Conservation (phyloP, 129 eudicot genomes). For the Flaveria linearis region DNA sequence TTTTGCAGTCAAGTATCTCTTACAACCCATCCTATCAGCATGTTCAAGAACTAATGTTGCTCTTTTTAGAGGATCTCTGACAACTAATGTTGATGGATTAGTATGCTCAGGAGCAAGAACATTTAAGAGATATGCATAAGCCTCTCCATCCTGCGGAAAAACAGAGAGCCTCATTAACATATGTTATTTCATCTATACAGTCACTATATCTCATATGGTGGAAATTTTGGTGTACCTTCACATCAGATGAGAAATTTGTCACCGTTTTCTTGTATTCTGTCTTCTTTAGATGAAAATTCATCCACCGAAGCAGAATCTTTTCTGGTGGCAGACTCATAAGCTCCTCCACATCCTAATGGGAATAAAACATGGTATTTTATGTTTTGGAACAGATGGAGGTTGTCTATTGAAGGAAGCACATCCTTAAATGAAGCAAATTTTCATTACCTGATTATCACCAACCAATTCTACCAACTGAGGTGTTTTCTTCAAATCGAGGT, state of each 20-base stretch:
- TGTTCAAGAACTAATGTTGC: slow-evolving; percentile 93
- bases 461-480: slow-evolving; percentile 92
- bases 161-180: slow-evolving; percentile 9
- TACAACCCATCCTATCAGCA: slow-evolving; percentile 98
- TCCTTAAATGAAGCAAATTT: slow-evolving; percentile 1
- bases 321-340: slow-evolving; percentile 94
- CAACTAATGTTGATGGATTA: slow-evolving; percentile 67
- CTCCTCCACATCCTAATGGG: slow-evolving; percentile 86
- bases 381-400: neutral
- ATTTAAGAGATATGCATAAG: slow-evolving; percentile 86
- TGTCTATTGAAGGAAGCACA: neutral
- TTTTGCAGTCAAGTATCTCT: slow-evolving; percentile 92
- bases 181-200: neutral
- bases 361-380: neutral
- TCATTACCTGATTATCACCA: slow-evolving; percentile 74
- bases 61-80: slow-evolving; percentile 69
- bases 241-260: slow-evolving; percentile 93
- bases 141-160: slow-evolving; percentile 82
- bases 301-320: slow-evolving; percentile 90
- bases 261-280: slow-evolving; percentile 67
- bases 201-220: slow-evolving; percentile 11
- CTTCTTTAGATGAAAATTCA: slow-evolving; percentile 90
- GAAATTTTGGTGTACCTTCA: slow-evolving; percentile 59
- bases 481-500: slow-evolving; percentile 88
- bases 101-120: slow-evolving; percentile 92